phyloP scores from a whole-genome alignment of 768 basidiomycete genomes.

The Tulasnella sp. region DNA sequence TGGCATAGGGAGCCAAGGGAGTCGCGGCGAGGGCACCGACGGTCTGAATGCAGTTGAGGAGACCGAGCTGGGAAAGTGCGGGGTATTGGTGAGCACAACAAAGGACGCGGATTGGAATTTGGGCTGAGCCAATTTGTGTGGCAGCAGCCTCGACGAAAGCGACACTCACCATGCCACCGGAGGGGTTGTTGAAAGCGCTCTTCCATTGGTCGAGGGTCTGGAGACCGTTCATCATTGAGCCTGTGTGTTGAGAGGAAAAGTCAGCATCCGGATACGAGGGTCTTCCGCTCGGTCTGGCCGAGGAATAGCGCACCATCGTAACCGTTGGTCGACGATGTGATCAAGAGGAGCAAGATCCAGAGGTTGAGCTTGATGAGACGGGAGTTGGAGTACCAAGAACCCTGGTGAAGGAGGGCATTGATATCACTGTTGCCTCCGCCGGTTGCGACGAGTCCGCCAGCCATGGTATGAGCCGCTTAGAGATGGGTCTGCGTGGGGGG shows the following conservation, averaged over 20 bases:
- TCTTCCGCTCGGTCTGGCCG: too few species aligned
- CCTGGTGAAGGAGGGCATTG: constrained; percentile 22
- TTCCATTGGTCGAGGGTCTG: constrained; percentile 61
- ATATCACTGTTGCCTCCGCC: constrained; percentile 25
- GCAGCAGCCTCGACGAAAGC: not conserved
- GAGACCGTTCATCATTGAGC: constrained; percentile 37
- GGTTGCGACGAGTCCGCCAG: constrained; percentile 20
- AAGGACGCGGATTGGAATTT: too few species aligned
- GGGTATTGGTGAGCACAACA: not conserved
- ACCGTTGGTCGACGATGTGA: constrained; percentile 27
- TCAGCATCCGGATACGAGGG: not conserved
- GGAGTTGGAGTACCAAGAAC: constrained; percentile 18
- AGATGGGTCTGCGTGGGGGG: not conserved
- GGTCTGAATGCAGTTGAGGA: constrained; percentile 71
- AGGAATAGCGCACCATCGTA: constrained; percentile 25
- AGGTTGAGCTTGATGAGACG: constrained; percentile 19
- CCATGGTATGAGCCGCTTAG: constrained; percentile 10
- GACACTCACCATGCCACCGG: constrained; percentile 27
- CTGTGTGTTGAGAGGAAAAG: not conserved
- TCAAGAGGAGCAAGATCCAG: constrained; percentile 22
- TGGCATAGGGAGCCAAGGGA: constrained; percentile 38
- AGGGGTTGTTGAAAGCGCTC: constrained; percentile 45
- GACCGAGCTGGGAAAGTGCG: constrained; percentile 35
- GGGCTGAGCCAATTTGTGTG: too few species aligned
- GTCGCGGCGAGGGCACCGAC: constrained; percentile 57